Base-by-base conservation (phyloP, 2,329 filamentous ascomycete species). In the Leptosphaerulina australis region DNA sequence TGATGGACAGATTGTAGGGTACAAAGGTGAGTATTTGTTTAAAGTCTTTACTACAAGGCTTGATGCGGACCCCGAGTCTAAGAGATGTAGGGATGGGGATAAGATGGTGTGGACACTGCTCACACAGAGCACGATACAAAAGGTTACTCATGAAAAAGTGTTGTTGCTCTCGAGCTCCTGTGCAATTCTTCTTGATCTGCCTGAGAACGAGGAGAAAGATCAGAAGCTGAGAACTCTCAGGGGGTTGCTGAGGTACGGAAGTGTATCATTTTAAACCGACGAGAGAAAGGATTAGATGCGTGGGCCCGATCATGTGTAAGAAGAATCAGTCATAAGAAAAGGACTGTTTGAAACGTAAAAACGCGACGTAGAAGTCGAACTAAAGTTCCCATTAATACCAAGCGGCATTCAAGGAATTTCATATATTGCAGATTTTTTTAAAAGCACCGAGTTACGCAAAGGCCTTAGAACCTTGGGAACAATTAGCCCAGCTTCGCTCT, bases 61-160 rank as follows among this genome's bases (percentile, higher is more conserved):
- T 3, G 24, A 44, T 35, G 30, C 40, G 3, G 40, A 44, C 4
- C 40, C 36, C 4, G 30, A 44, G 30, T 28, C 30, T 4, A 50
- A 66, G 24, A 59, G 60, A 14, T 68, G 67, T 30, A 64, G 68
- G 45, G 59, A 50, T 20, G 69, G 67, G 6, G 61, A 71, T 34
- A 47, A 64, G 30, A 31, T 62, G 0, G 46, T 43, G 7, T 73
- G 69, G 67, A 57, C 55, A 5, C 25, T 72, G 30, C 53, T 75
- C 34, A 63, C 71, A 9, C 59, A 62, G 31, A 63, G 65, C 3
- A 60, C 59, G 3, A 60, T 72, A 63, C 62, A 73, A 54, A 75
- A 75, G 47, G 65, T 75, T n/a, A 68, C 66, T 1, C 72, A 72
- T 50, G 71, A 64, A 0, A 68, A 69, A 44, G 55, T 56, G 1